phyloP scores from a whole-genome alignment of 1,139 yeast genomes.

The Tardiomyces depauwii region DNA sequence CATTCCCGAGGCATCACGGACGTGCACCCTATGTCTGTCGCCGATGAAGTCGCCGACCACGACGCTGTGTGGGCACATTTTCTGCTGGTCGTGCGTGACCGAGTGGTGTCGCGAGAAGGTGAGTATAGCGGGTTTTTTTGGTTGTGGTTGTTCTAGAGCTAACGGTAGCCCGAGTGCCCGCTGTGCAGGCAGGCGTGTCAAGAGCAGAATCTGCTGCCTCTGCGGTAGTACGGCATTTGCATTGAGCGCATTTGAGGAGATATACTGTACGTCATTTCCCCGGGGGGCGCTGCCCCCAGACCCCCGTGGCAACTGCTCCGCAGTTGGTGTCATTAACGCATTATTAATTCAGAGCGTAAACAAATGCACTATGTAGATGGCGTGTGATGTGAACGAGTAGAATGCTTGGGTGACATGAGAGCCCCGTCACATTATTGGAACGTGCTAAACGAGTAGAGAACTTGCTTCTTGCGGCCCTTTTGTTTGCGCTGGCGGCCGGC shows the following conservation, averaged over 20 bases:
- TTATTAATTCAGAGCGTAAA: too few relatives aligned
- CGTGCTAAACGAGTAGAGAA: slow-evolving; percentile 5
- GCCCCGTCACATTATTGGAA: too few relatives aligned
- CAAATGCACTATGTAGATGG: too few relatives aligned
- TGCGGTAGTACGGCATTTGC: slow-evolving; percentile 24
- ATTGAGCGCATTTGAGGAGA: slow-evolving; percentile 6
- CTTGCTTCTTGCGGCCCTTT: slow-evolving; percentile 16
- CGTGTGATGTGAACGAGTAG: too few relatives aligned
- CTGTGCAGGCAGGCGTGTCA: slow-evolving; percentile 68
- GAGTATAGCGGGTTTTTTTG: too few relatives aligned
- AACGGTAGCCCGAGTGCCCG: slow-evolving; percentile 65
- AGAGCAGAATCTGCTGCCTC: slow-evolving; percentile 65
- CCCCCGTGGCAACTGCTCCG: too few relatives aligned
- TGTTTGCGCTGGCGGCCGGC: slow-evolving; percentile 6
- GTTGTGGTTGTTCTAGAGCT: too few relatives aligned
- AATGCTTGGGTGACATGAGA: too few relatives aligned
- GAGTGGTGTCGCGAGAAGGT: slow-evolving; percentile 72
- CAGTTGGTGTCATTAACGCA: too few relatives aligned
- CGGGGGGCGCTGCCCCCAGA: background rate
- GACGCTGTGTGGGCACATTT: slow-evolving; percentile 85
- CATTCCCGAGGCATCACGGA: slow-evolving; percentile 58
- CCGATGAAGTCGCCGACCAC: slow-evolving; percentile 74
- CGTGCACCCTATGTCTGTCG: slow-evolving; percentile 76
- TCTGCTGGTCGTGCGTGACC: slow-evolving; percentile 84
- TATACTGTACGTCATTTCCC: slow-evolving; percentile 2